Evolutionary conservation across 2,329 filamentous ascomycete species (phyloP).

Genomic region (Penicillium sp.): DNA sequence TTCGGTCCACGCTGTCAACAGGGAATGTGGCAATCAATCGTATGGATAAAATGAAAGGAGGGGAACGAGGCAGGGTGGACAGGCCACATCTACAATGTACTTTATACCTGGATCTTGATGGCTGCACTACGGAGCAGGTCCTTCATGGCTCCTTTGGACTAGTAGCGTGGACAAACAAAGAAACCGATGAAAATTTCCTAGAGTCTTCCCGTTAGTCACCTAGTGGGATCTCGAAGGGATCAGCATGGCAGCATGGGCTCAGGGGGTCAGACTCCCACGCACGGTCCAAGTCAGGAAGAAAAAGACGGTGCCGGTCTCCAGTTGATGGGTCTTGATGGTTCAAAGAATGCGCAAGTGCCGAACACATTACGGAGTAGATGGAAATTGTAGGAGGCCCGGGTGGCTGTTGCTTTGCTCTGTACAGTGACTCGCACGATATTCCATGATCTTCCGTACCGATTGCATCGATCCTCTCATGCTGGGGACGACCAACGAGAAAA

Average conservation of each 20-base stretch:
- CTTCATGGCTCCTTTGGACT: background rate
- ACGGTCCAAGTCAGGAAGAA: slow-evolving; percentile 5
- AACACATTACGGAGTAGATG: background rate
- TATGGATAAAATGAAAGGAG: background rate
- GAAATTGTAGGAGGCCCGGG: background rate
- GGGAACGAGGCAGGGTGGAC: background rate
- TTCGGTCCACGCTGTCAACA: background rate
- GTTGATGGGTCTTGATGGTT: background rate
- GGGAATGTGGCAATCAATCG: background rate
- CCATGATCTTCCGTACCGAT: background rate
- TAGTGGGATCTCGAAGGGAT: slow-evolving; percentile 13
- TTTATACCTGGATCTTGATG: background rate
- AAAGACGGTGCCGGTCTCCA: background rate
- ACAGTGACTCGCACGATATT: background rate
- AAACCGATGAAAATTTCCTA: background rate
- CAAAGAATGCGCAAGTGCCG: background rate
- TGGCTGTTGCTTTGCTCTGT: background rate
- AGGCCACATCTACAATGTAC: background rate
- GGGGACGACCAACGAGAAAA: background rate
- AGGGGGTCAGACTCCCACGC: slow-evolving; percentile 13
- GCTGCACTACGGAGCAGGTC: background rate
- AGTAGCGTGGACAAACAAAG: background rate
- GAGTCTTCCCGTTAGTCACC: background rate
- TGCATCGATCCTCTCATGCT: background rate
- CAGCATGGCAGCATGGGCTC: slow-evolving; percentile 10